These are phyloP conservation scores for Gleditsia sinensis DNA, from an alignment of 306 rosid genomes.

Conservation along the genomic window DNA sequence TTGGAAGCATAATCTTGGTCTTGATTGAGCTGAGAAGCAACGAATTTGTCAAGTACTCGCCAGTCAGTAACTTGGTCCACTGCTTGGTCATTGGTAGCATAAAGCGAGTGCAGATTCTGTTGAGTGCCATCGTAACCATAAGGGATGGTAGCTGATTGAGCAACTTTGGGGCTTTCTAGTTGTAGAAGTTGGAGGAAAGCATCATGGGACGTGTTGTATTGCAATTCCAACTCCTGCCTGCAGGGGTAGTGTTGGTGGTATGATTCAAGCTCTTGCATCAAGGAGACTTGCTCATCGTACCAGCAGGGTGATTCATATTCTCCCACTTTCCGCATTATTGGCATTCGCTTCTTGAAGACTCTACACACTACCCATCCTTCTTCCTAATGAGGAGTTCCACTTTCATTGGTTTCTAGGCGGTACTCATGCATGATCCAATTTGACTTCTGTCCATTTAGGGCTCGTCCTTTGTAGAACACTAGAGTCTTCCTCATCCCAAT, in stretches of 20 bases:
- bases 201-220: conserved; percentile 43
- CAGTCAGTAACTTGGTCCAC: too few relatives aligned
- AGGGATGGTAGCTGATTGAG: conserved; percentile 27
- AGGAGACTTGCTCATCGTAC: conserved; percentile 59
- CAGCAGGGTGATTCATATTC: conserved; percentile 57
- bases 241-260: conserved; percentile 41
- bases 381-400: conserved; percentile 57
- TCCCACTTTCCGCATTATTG: conserved; percentile 42
- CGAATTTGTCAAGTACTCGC: conserved; percentile 61
- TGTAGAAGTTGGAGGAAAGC: conserved; percentile 65
- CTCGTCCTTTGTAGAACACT: conserved; percentile 64
- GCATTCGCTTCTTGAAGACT: conserved; percentile 50
- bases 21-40: conserved; percentile 60
- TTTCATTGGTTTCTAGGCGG: conserved; percentile 61
- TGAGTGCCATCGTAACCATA: conserved; percentile 29
- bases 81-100: conserved; percentile 32
- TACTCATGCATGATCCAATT: conserved; percentile 77
- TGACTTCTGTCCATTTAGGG: conserved; percentile 65
- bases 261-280: conserved; percentile 54
- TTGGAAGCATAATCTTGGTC: conserved; percentile 43
- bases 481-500: conserved; percentile 68
- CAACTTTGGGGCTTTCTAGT: conserved; percentile 58
- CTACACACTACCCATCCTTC: conserved; percentile 73
- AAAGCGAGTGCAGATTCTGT: conserved; percentile 24
- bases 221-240: conserved; percentile 57